These are phyloP conservation scores for Pelargonium hybrid DNA, from an alignment of 441 rosid genomes.

Conservation along the genomic window DNA sequence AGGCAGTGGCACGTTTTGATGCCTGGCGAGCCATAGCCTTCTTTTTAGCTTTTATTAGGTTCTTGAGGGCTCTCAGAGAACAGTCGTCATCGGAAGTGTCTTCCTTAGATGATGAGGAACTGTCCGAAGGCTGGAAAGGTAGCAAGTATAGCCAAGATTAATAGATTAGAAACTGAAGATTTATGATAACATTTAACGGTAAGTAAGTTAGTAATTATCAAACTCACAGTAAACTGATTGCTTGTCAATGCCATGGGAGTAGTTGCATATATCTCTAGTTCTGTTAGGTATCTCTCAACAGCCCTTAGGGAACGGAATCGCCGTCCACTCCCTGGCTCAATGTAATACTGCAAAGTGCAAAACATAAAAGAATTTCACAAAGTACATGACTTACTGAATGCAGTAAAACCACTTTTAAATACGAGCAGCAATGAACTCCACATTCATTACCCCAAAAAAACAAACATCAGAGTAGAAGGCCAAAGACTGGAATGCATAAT, in stretches of 20 bases:
- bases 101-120: slow-evolving; percentile 9
- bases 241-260: slow-evolving; percentile 13
- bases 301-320: slow-evolving; percentile 38
- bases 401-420: slow-evolving; percentile 8
- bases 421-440: neutral
- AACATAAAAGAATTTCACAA: slow-evolving; percentile 1
- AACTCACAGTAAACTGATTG: slow-evolving; percentile 14
- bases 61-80: slow-evolving; percentile 8
- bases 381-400: slow-evolving; percentile 6
- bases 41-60: slow-evolving; percentile 4
- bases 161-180: neutral
- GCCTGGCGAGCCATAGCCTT: neutral
- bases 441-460: neutral
- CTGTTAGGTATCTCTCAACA: slow-evolving; percentile 36
- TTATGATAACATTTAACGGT: neutral
- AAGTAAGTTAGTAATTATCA: neutral
- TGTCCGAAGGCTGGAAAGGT: slow-evolving; percentile 7
- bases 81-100: slow-evolving; percentile 5
- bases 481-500: neutral
- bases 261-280: slow-evolving; percentile 16
- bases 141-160: slow-evolving; percentile 5
- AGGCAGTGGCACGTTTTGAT: neutral
- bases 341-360: slow-evolving; percentile 31
- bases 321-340: slow-evolving; percentile 42
- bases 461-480: neutral